Percentiles rank a stretch among this genome's conserved stretches.
These are phyloP conservation scores for Lenwebbia sp. DNA, from an alignment of 345 rosid species.

Conservation along the genomic window DNA sequence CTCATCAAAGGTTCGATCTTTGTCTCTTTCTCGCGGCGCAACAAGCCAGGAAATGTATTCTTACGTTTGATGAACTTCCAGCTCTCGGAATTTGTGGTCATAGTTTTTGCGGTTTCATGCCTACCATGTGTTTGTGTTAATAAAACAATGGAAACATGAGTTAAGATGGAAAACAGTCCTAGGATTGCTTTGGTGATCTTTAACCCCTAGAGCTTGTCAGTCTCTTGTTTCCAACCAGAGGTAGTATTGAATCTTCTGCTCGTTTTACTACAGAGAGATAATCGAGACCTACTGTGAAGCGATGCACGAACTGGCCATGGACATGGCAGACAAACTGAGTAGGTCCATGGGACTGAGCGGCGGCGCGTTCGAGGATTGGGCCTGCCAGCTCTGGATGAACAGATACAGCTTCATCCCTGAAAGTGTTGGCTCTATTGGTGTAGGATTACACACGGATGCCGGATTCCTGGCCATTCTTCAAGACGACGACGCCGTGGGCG, in stretches of 20 bases:
- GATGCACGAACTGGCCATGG: slow-evolving; percentile 32
- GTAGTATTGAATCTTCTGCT: not conserved
- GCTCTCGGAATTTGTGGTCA: not conserved
- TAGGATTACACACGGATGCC: slow-evolving; percentile 73
- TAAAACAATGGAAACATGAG: not conserved
- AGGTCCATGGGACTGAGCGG: slow-evolving; percentile 33
- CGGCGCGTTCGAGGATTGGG: slow-evolving; percentile 45
- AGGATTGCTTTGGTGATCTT: not conserved
- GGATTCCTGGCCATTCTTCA: slow-evolving; percentile 83
- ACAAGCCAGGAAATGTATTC: not conserved
- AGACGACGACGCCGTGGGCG: slow-evolving; percentile 73
- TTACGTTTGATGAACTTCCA: not conserved
- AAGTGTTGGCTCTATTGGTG: slow-evolving; percentile 54
- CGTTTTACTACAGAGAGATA: slow-evolving; percentile 27
- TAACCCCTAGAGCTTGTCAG: too few relatives aligned
- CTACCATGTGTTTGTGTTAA: not conserved
- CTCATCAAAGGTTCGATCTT: slow-evolving; percentile 45
- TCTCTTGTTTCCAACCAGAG: not conserved
- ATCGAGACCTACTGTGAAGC: slow-evolving; percentile 54
- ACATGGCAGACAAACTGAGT: slow-evolving; percentile 41
- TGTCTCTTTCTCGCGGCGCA: not conserved
- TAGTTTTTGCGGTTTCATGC: not conserved
- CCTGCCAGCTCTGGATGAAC: slow-evolving; percentile 76
- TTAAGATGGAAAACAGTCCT: not conserved
- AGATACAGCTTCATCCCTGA: slow-evolving; percentile 75